These are phyloP conservation scores for Eutrema salsugineum DNA, from an alignment of 441 rosid species.

Conservation along the genomic window DNA sequence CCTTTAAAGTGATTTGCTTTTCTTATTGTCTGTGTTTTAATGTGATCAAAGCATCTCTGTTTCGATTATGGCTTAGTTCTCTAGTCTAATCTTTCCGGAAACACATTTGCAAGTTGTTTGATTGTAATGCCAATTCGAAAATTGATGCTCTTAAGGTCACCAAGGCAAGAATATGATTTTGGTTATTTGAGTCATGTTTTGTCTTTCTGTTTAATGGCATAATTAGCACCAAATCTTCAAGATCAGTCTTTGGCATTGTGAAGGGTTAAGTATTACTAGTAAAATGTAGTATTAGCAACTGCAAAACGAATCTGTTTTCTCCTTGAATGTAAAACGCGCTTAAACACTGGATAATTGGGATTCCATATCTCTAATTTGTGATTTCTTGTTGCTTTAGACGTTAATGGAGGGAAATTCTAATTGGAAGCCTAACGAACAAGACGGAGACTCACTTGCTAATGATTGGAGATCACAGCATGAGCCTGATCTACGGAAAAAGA, in stretches of 20 bases:
- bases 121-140: neutral
- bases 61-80: neutral
- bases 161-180: neutral
- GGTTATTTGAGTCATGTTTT: neutral
- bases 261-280: neutral
- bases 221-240: neutral
- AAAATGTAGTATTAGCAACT: neutral
- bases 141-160: neutral
- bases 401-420: slow-evolving; percentile 5
- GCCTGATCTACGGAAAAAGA: neutral
- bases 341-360: neutral
- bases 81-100: neutral
- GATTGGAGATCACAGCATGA: slow-evolving; percentile 13
- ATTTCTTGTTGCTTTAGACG: neutral
- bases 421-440: slow-evolving; percentile 5
- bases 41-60: neutral
- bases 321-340: neutral
- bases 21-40: neutral
- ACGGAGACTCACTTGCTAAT: neutral
- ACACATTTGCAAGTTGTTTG: neutral
- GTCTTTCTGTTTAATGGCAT: neutral
- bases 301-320: neutral
- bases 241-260: neutral
- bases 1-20: neutral
- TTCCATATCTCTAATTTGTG: neutral